These are phyloP conservation scores for Lasiosphaeria ovina DNA, from an alignment of 495 filamentous ascomycete species.

Conservation along the genomic window DNA sequence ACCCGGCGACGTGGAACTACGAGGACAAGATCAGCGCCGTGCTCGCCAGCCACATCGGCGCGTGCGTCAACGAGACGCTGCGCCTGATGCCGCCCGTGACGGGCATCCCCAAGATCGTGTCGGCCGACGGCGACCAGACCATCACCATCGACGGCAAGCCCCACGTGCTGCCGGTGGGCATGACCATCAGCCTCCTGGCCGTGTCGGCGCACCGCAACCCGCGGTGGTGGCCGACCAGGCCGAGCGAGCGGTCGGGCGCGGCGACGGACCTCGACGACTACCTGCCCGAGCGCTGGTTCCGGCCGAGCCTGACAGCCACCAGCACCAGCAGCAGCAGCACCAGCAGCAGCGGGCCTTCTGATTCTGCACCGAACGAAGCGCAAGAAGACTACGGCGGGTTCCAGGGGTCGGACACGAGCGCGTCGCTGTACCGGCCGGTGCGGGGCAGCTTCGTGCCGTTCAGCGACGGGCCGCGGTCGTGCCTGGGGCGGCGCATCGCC, in stretches of 20 bases:
- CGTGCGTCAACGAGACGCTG: slow-evolving; percentile 66
- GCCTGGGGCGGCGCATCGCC: slow-evolving; percentile 68
- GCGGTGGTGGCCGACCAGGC: slow-evolving; percentile 57
- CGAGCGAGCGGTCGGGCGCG: slow-evolving; percentile 35
- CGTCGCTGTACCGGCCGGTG: slow-evolving; percentile 55
- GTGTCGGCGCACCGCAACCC: slow-evolving; percentile 59
- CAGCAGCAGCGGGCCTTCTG: too few species aligned
- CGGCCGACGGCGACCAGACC: slow-evolving; percentile 44
- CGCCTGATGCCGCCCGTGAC: slow-evolving; percentile 61
- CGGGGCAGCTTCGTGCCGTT: slow-evolving; percentile 72
- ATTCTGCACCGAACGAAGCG: slow-evolving; percentile 26
- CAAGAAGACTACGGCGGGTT: slow-evolving; percentile 56
- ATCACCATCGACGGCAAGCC: slow-evolving; percentile 50
- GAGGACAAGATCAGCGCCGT: slow-evolving; percentile 55
- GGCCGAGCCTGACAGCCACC: slow-evolving; percentile 16
- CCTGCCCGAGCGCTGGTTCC: slow-evolving; percentile 48
- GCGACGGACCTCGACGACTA: slow-evolving; percentile 46
- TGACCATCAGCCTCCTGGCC: slow-evolving; percentile 46
- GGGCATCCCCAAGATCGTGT: slow-evolving; percentile 59
- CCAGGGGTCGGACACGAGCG: slow-evolving; percentile 51
- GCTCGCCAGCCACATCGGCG: slow-evolving; percentile 60
- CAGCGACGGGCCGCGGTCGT: slow-evolving; percentile 67
- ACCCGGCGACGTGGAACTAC: slow-evolving; percentile 60
- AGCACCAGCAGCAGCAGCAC: too few species aligned
- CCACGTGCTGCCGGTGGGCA: slow-evolving; percentile 49